These are phyloP conservation scores for Lentinus brumalis DNA, from an alignment of 768 basidiomycete species.

Conservation along the genomic window DNA sequence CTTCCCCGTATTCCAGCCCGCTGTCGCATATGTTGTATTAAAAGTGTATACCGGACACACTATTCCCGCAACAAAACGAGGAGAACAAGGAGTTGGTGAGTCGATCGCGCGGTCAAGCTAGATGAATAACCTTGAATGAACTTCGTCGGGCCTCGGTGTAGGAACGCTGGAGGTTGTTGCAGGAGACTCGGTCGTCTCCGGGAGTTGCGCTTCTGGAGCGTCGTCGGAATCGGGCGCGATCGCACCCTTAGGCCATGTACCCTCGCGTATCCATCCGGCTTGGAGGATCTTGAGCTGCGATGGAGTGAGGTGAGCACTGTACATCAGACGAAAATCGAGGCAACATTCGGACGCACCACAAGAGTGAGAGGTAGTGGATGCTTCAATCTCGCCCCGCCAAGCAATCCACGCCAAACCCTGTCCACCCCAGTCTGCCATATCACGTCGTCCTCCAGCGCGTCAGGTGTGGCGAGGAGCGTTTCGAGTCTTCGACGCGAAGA, in stretches of 20 bases:
- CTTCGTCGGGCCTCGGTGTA: neutral
- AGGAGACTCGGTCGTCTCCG: neutral
- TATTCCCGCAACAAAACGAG: neutral
- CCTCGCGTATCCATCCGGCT: slow-evolving; percentile 74
- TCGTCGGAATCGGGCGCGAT: slow-evolving; percentile 67
- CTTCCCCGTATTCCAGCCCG: neutral
- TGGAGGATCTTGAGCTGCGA: slow-evolving; percentile 71
- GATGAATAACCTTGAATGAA: neutral
- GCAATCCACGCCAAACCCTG: slow-evolving; percentile 65
- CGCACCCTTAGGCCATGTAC: slow-evolving; percentile 71
- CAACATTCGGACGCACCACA: slow-evolving; percentile 50
- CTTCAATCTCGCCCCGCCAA: slow-evolving; percentile 59
- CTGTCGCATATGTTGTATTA: slow-evolving; percentile 4
- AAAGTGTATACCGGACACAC: neutral
- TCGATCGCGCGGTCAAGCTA: neutral
- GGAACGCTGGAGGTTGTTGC: neutral
- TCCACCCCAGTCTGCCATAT: slow-evolving; percentile 60
- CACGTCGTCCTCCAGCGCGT: slow-evolving; percentile 49
- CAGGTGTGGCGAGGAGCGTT: slow-evolving; percentile 47
- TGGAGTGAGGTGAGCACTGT: neutral
- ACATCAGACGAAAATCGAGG: neutral
- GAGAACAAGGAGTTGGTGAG: slow-evolving; percentile 4
- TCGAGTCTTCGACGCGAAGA: slow-evolving; percentile 43
- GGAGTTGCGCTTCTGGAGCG: slow-evolving; percentile 26
- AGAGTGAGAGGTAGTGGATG: slow-evolving; percentile 60